Evolutionary conservation across 495 filamentous ascomycete genomes (phyloP), one percentile per base, ranked within the genome.

Genomic region (Annulohypoxylon bovei): DNA sequence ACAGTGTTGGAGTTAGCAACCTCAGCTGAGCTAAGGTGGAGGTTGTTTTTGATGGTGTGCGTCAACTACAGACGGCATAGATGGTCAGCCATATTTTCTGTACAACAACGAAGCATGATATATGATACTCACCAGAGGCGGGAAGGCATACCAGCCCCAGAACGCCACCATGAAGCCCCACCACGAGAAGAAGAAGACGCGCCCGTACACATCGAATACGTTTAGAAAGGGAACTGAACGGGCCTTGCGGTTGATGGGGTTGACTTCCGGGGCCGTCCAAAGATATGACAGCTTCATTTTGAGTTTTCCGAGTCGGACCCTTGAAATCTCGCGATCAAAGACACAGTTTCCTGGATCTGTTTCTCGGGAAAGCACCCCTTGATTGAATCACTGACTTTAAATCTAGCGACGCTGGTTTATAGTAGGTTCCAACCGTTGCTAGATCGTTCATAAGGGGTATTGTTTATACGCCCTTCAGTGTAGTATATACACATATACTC

Each of bases 141-240:
- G 92, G 81, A 94, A 95, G 1, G 92, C 88, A 76, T 89, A 93
- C 91, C 95, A 98, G 2, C 92, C 95, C 80, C 93, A 91, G 82
- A 98, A 98, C 20, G 94, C 93, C 62, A 98, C 88, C 89, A 98
- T 92, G 81, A 98, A 98, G 7, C 95, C 95, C 52, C 93, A 87
- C 91, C 94, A 97, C 0, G 93, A 93, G 81, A 98, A 97, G 84
- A 93, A 93, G 79, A 96, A 97, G 0, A 95, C 93, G 2, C 94
- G 87, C 47, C 95, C 94, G 85, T 98, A 75, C 67, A 88, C 76
- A 72, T 96, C 88, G 65, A 93, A 73, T 7, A 91, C 89, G 76
- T 98, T 98, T 27, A 98, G 77, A 32, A 92, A 75, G 0, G 94
- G 95, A 52, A 98, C 88, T 0, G 91, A 91, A 40, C 85, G 87